Evolutionary conservation across 306 rosid genomes (phyloP), one percentile per base, ranked within the genome.

Genomic region (Hippophae gyantsensis): DNA sequence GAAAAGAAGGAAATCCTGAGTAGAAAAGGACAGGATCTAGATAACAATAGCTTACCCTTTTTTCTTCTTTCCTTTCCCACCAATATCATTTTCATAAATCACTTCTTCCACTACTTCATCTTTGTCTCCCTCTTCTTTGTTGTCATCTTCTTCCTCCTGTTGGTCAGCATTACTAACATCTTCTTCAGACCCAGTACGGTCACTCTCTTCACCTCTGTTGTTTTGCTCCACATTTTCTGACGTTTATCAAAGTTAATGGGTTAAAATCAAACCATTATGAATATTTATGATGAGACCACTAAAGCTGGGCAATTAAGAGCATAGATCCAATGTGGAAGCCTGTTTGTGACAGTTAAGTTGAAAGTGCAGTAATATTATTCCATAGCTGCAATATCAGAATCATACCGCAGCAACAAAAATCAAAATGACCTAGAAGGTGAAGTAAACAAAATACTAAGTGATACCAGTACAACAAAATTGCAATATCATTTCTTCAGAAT

Each of bases 181-280:
- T 67, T 54, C 68, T 61, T 73, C 65, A 42, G 69, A 69, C 38
- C 64, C 48, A 60, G 72, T 65, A 62, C 57, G 43, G 42, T 62
- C 66, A 60, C 58, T 75, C 41, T 65, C 75, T 40, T 69, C 72
- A 43, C 32, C 65, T 63, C 27, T 61, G 64, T 64, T 27, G 53
- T 56, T 65, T 43, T 65, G 59, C 60, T 69, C 61, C 54, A 69
- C 49, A 65, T 48, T 65, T 65, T 27, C 79, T 65, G 69, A 69
- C 32, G 57, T 54, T 49, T 56, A 72, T 27, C 52, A 61, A 50
- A 60, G n/a, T 61, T 49, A n/a, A 51, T 14, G 38, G 69, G 61
- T 62, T 66, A 51, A 57, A 58, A 66, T 47, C 58, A 25, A 46
- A 32, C 26, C 58, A 61, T 7, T 9, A 54, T 26, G 48, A 14